Conservation (phyloP, 768 basidiomycete species). For the Boletus sp. region DNA sequence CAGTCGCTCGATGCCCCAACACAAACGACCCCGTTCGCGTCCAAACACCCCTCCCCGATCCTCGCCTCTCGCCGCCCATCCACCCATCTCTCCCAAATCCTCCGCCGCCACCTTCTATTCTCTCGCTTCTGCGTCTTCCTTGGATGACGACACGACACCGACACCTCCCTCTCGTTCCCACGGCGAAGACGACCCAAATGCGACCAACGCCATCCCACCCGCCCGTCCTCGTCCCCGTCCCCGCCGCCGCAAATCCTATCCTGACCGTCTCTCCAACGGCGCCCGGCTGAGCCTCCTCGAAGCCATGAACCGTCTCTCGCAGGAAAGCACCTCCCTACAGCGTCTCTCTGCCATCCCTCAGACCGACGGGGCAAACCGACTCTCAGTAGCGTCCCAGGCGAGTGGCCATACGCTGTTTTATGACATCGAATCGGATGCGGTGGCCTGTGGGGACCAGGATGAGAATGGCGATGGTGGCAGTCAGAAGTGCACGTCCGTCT, state of each 20-base stretch:
- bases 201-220: not conserved
- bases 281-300: slow-evolving; percentile 27
- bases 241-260: slow-evolving; percentile 22
- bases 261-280: slow-evolving; percentile 22
- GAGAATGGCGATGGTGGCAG: not conserved
- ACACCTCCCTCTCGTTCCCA: not conserved
- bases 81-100: slow-evolving; percentile 26
- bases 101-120: slow-evolving; percentile 28
- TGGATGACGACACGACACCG: slow-evolving; percentile 14
- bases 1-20: slow-evolving; percentile 4
- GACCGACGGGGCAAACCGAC: slow-evolving; percentile 11
- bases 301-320: slow-evolving; percentile 26
- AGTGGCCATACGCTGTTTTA: slow-evolving; percentile 29
- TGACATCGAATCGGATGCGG: slow-evolving; percentile 13
- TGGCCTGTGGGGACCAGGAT: not conserved
- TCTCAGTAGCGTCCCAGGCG: slow-evolving; percentile 22
- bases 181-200: not conserved
- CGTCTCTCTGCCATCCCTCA: slow-evolving; percentile 8
- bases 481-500: not conserved
- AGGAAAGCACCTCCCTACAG: slow-evolving; percentile 6
- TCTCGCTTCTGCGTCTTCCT: slow-evolving; percentile 5
- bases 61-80: slow-evolving; percentile 7
- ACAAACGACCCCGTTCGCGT: slow-evolving; percentile 14
- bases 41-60: slow-evolving; percentile 18
- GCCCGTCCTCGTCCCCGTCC: slow-evolving; percentile 15